Percentiles rank a stretch among this genome's conserved stretches.
Evolutionary conservation across 1,139 yeast genomes (phyloP).

Genomic region (Geotrichum histeridarum): DNA sequence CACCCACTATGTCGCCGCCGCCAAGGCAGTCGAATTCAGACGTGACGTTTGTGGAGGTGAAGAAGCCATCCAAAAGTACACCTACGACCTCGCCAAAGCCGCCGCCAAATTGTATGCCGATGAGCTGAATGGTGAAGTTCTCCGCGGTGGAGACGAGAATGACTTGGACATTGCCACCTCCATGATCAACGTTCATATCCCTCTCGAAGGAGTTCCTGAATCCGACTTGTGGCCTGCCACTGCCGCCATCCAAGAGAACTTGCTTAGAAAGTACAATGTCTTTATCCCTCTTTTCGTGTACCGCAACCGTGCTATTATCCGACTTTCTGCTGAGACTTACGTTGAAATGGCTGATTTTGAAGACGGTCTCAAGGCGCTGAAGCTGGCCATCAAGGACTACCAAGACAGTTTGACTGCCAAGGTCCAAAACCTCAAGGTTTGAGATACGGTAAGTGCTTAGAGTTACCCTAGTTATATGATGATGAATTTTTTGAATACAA

Average conservation of each 20-base stretch:
- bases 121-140: conserved; percentile 32
- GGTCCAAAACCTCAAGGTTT: not conserved
- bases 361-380: conserved; percentile 40
- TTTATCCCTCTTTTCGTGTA: conserved; percentile 47
- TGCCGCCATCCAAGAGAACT: conserved; percentile 20
- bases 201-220: conserved; percentile 6
- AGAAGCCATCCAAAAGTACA: conserved; percentile 47
- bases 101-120: conserved; percentile 42
- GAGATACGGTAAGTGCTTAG: not conserved
- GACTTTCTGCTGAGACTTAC: conserved; percentile 60
- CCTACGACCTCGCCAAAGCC: conserved; percentile 42
- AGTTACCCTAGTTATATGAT: not conserved
- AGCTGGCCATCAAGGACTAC: conserved; percentile 22
- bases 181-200: not conserved
- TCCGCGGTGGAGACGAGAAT: conserved; percentile 34
- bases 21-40: conserved; percentile 50
- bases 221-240: conserved; percentile 2
- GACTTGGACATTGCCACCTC: conserved; percentile 20
- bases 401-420: not conserved
- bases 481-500: not conserved
- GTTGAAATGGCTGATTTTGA: conserved; percentile 53
- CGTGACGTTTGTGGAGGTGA: conserved; percentile 59
- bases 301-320: conserved; percentile 43
- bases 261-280: conserved; percentile 39
- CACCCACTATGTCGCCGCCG: conserved; percentile 35